These are phyloP conservation scores for Macadamia tetraphylla DNA, from an alignment of 164 flowering plant species.

Conservation along the genomic window DNA sequence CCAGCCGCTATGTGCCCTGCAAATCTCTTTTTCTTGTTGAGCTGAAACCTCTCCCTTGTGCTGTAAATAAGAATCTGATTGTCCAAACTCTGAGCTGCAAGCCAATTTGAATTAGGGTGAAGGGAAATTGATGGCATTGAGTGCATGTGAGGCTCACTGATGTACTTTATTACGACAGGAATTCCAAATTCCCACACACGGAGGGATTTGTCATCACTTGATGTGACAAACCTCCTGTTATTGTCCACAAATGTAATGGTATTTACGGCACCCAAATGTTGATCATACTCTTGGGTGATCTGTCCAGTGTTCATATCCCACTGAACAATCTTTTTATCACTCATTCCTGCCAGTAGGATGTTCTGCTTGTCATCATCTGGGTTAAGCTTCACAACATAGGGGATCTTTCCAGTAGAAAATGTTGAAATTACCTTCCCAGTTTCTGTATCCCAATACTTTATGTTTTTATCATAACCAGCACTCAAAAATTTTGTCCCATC, in stretches of 20 bases:
- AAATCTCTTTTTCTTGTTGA: constrained; percentile 93
- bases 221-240: constrained; percentile 90
- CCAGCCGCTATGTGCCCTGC: constrained; percentile 95
- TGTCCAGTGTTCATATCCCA: constrained; percentile 92
- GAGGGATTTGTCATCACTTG: constrained; percentile 92
- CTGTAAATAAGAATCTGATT: constrained; percentile 95
- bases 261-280: constrained; percentile 94
- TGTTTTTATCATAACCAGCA: constrained; percentile 92
- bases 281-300: constrained; percentile 97
- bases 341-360: constrained; percentile 89
- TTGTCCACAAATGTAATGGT: constrained; percentile 94
- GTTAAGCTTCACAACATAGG: constrained; percentile 89
- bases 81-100: constrained; percentile 97
- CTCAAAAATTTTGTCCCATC: constrained; percentile 91
- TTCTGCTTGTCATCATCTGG: constrained; percentile 98
- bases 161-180: constrained; percentile 96
- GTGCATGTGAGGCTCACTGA: constrained; percentile 99
- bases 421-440: constrained; percentile 89
- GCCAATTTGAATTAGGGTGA: constrained; percentile 92
- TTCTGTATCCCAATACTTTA: constrained; percentile 97
- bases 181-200: constrained; percentile 98
- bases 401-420: constrained; percentile 86
- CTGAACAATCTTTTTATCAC: constrained; percentile 97
- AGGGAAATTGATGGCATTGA: constrained; percentile 94
- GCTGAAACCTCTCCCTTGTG: constrained; percentile 81